These are phyloP conservation scores for Pseudoscleropodium purum DNA, from an alignment of 225 moss, liverwort and hornwort species.

Conservation along the genomic window DNA sequence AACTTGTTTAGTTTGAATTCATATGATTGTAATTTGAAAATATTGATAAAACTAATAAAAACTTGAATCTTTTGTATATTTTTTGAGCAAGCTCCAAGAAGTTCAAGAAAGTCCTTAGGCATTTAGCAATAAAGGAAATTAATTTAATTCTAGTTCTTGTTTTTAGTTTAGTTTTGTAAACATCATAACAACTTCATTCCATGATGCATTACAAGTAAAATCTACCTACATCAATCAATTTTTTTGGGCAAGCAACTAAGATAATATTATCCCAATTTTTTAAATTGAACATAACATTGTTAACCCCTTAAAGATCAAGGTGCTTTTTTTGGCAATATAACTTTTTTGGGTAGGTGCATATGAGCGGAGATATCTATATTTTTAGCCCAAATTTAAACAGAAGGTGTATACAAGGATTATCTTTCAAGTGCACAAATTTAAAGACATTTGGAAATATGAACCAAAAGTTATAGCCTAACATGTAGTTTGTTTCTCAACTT, in stretches of 20 bases:
- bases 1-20: neutral
- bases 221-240: neutral
- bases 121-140: neutral
- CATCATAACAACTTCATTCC: neutral
- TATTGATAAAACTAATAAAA: neutral
- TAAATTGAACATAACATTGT: neutral
- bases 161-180: neutral
- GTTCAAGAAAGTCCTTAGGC: fast-evolving
- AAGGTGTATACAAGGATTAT: no score
- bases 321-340: no score
- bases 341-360: no score
- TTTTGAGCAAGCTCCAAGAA: neutral
- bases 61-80: fast-evolving
- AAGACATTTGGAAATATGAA: no score
- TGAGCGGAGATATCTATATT: no score
- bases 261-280: neutral
- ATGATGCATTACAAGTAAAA: neutral
- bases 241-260: fast-evolving
- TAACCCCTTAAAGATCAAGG: no score
- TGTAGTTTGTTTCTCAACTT: no score
- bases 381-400: no score
- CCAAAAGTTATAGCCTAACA: no score
- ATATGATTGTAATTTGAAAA: no score
- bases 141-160: fast-evolving
- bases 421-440: no score